Percentiles rank a stretch among this genome's conserved stretches.
phyloP scores from a whole-genome alignment of 2,329 filamentous ascomycete genomes.

The Colletotrichum higginsianum region DNA sequence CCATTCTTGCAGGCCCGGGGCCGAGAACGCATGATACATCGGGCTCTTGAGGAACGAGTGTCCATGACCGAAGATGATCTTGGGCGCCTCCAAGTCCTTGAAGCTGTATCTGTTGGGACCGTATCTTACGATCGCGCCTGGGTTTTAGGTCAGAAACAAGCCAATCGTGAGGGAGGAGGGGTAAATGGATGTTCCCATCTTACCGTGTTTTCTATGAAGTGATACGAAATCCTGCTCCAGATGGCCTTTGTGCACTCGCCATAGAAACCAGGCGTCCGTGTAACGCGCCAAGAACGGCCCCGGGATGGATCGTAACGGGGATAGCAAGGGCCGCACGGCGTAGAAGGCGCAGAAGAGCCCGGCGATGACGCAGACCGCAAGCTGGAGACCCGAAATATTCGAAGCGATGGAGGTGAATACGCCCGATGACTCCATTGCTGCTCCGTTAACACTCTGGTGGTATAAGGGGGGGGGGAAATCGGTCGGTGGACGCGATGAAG shows the following conservation, averaged over 20 bases:
- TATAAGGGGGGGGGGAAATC: too few relatives aligned
- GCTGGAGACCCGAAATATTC: neutral
- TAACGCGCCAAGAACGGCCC: conserved; percentile 49
- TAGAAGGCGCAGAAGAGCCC: neutral
- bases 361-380: neutral
- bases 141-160: neutral
- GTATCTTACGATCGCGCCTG: conserved; percentile 59
- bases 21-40: conserved; percentile 51
- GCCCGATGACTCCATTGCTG: neutral
- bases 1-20: conserved; percentile 41
- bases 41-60: conserved; percentile 51
- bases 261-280: conserved; percentile 49
- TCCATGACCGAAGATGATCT: conserved; percentile 51
- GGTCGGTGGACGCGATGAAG: neutral
- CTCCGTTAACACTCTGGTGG: neutral
- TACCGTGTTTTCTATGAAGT: conserved; percentile 51
- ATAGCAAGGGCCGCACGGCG: conserved; percentile 15
- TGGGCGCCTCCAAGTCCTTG: conserved; percentile 56
- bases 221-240: conserved; percentile 49
- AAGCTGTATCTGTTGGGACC: conserved; percentile 64
- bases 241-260: conserved; percentile 44
- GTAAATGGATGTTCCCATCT: neutral
- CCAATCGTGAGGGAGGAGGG: too few relatives aligned
- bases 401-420: neutral
- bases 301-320: conserved; percentile 45